These are phyloP conservation scores for Bryoerythrophyllum caledonicum DNA, from an alignment of 225 moss, liverwort and hornwort species.

Conservation along the genomic window DNA sequence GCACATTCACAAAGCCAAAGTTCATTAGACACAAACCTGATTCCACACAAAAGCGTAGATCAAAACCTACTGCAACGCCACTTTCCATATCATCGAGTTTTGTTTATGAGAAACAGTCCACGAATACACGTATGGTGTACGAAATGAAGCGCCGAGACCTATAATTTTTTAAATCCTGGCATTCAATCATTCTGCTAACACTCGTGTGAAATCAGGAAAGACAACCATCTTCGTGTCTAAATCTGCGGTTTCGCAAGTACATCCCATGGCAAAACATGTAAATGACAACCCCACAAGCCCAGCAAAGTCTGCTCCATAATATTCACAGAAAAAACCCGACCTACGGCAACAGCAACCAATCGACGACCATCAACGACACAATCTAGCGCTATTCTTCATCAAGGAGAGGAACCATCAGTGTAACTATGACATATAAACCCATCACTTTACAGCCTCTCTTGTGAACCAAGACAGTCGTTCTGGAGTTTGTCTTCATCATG, in stretches of 20 bases:
- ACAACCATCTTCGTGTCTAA: neutral
- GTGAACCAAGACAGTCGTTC: conserved; percentile 37
- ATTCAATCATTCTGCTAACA: neutral
- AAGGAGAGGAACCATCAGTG: conserved; percentile 38
- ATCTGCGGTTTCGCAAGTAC: neutral
- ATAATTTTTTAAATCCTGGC: neutral
- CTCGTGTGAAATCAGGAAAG: neutral
- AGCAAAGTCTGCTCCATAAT: neutral
- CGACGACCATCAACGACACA: neutral
- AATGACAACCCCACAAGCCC: neutral
- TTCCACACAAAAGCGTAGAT: neutral
- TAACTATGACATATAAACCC: conserved; percentile 50
- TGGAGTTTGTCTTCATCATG: conserved; percentile 34
- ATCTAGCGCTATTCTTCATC: neutral
- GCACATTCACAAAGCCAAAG: neutral
- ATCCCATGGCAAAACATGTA: neutral
- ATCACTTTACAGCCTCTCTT: conserved; percentile 37
- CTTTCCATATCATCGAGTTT: neutral
- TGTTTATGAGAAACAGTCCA: no score
- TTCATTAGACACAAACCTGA: neutral
- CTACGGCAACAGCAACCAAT: neutral
- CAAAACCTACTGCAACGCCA: no score
- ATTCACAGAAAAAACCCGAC: neutral
- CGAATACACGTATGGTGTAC: no score
- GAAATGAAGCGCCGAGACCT: no score